Base-by-base conservation (phyloP, 2,329 filamentous ascomycete species). In the Aureobasidium sp. region DNA sequence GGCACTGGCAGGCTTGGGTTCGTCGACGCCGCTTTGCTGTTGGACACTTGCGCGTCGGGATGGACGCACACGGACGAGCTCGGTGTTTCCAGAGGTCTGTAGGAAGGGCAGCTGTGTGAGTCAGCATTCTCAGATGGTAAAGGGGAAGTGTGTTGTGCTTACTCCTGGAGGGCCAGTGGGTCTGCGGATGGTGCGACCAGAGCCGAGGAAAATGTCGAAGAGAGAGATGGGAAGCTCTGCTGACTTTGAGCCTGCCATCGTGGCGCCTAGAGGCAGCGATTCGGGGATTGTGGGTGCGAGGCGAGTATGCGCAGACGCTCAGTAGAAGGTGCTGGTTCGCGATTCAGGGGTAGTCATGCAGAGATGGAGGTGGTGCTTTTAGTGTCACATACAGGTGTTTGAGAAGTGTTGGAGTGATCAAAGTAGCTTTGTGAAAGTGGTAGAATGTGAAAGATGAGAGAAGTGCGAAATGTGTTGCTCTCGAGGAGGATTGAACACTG, bases 151-250 rank as follows among this genome's bases (percentile, higher is more conserved):
- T 25, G n/a, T 36, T 5, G 32, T 30, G 44, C 54, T 63, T 48
- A 63, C 61, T 9, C 61, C 61, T 59, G 54, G 61, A 5, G 61
- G 53, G 8, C 54, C 54, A 13, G 32, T 45, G 13, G 16, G 16
- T 49, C 39, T 39, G 48, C 61, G 61, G 25, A 63, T 63, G 4
- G 54, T 59, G 30, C 61, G 53, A 15, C 54, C 61, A 21, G 50
- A 45, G 34, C 58, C 54, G 6, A 58, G 45, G 49, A 64, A 62
- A 21, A 64, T 37, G 37, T 64, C 63, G 21, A 62, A 52, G 30
- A 64, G 57, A 2, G 57, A 59, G 9, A 54, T 42, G 6, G 50
- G 37, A 3, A 34, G 45, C 3, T 8, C 15, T 8, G 57, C 45
- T 3, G 44, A 42, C 1, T 29, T 29, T 37, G 54, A 58, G 32